Evolutionary conservation across 2,329 filamentous ascomycete genomes (phyloP).

Genomic region (Aspergillus bombycis): DNA sequence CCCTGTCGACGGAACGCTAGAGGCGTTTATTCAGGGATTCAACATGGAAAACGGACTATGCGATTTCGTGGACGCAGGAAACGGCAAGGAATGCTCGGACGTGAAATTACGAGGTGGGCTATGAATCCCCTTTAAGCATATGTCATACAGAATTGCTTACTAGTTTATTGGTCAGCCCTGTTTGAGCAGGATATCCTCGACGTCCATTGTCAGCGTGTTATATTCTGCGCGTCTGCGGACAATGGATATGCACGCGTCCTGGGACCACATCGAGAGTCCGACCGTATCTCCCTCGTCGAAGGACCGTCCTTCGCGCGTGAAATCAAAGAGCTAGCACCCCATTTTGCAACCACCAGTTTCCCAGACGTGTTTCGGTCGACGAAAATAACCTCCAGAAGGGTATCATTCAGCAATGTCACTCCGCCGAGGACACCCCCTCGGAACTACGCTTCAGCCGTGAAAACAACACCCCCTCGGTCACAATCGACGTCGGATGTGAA

Average conservation of each 20-base stretch:
- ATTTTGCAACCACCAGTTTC: conserved; percentile 19
- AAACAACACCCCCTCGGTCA: conserved; percentile 2
- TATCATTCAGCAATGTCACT: conserved; percentile 11
- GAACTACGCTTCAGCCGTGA: conserved; percentile 22
- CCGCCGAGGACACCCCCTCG: conserved; percentile 14
- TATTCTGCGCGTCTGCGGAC: conserved; percentile 49
- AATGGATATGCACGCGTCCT: conserved; percentile 49
- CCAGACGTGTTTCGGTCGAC: conserved; percentile 16
- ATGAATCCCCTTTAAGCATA: not conserved
- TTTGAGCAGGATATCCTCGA: conserved; percentile 37
- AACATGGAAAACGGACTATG: conserved; percentile 43
- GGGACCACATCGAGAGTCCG: conserved; percentile 32
- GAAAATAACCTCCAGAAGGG: conserved; percentile 10
- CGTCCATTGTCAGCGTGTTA: conserved; percentile 44
- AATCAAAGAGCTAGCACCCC: conserved; percentile 33
- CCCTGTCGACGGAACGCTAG: conserved; percentile 26
- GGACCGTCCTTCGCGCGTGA: conserved; percentile 42
- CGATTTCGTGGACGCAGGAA: conserved; percentile 48
- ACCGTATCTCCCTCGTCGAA: conserved; percentile 43
- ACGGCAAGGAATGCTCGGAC: conserved; percentile 49
- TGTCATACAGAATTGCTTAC: not conserved
- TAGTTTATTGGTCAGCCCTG: conserved; percentile 24
- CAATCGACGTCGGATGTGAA: not conserved
- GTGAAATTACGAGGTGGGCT: conserved; percentile 45
- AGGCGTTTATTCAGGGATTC: conserved; percentile 46